Conservation (phyloP, 1,139 yeast species). For the Suhomyces taliae region DNA sequence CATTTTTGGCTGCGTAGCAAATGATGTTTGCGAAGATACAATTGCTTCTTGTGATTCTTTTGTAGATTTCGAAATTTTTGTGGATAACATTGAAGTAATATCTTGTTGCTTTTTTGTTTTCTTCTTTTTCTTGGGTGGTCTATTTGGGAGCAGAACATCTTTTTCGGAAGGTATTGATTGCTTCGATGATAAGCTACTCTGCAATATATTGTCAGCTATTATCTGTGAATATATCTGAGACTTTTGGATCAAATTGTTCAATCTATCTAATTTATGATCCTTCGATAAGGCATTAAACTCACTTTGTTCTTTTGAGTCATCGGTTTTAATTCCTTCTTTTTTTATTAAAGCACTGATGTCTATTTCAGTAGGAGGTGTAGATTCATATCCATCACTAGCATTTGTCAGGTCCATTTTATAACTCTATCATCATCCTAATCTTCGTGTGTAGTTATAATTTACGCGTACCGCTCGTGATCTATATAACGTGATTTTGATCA, state of each 20-base stretch:
- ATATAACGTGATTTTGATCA: not conserved
- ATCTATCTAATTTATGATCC: constrained; percentile 53
- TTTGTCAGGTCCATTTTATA: constrained; percentile 3
- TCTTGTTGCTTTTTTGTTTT: constrained; percentile 17
- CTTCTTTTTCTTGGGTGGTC: constrained; percentile 18
- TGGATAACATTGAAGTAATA: constrained; percentile 26
- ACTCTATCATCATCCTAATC: not conserved
- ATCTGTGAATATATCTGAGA: constrained; percentile 83
- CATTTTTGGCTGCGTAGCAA: constrained; percentile 58
- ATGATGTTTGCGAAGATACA: constrained; percentile 21
- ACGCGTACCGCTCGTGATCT: not conserved
- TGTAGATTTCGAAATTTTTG: constrained; percentile 20
- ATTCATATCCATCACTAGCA: constrained; percentile 2
- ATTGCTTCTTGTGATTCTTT: constrained; percentile 24
- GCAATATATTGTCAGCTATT: constrained; percentile 72
- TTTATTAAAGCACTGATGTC: constrained; percentile 2
- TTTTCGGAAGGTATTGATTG: constrained; percentile 9
- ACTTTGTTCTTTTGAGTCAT: constrained; percentile 29
- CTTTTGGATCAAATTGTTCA: constrained; percentile 73
- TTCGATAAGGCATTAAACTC: constrained; percentile 43
- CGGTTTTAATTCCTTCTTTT: not conserved
- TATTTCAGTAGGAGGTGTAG: constrained; percentile 3
- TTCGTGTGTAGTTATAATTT: not conserved
- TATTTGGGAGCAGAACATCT: constrained; percentile 4
- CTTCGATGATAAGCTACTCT: constrained; percentile 37